phyloP scores from a whole-genome alignment of 2,329 filamentous ascomycete species.

The Paraconiothyrium brasiliense region DNA sequence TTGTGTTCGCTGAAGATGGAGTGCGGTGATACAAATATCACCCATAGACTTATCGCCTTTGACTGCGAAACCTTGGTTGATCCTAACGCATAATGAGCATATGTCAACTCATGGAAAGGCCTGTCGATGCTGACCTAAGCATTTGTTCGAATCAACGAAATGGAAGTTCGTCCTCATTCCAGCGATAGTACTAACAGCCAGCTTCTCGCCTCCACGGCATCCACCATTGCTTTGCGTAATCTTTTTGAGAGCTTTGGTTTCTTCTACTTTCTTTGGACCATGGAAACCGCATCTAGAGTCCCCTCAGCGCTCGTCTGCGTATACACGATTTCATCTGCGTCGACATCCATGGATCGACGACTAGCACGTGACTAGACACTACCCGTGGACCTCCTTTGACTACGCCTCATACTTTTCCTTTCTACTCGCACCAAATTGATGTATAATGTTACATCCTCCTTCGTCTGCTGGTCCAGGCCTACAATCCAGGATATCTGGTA shows the following conservation, averaged over 20 bases:
- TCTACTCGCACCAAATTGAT: slow-evolving; percentile 68
- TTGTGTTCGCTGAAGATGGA: no score
- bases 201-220: slow-evolving; percentile 21
- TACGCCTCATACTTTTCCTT: slow-evolving; percentile 63
- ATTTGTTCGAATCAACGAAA: slow-evolving; percentile 45
- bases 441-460: slow-evolving; percentile 62
- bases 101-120: no score
- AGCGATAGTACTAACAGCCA: slow-evolving; percentile 19
- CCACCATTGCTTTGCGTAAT: neutral
- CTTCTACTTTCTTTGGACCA: slow-evolving; percentile 6
- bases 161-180: slow-evolving; percentile 27
- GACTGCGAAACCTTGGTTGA: slow-evolving; percentile 63
- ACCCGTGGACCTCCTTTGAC: slow-evolving; percentile 51
- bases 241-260: neutral
- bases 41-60: slow-evolving; percentile 38
- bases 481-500: slow-evolving; percentile 67
- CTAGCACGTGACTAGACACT: slow-evolving; percentile 44
- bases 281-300: slow-evolving; percentile 11
- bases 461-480: slow-evolving; percentile 59
- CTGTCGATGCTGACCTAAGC: slow-evolving; percentile 23
- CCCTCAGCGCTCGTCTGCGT: slow-evolving; percentile 10
- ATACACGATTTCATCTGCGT: slow-evolving; percentile 28
- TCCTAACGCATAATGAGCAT: slow-evolving; percentile 26
- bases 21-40: neutral
- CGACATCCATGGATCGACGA: slow-evolving; percentile 22